Evolutionary conservation across 441 rosid species (phyloP).

Genomic region (Omphalea diandra): DNA sequence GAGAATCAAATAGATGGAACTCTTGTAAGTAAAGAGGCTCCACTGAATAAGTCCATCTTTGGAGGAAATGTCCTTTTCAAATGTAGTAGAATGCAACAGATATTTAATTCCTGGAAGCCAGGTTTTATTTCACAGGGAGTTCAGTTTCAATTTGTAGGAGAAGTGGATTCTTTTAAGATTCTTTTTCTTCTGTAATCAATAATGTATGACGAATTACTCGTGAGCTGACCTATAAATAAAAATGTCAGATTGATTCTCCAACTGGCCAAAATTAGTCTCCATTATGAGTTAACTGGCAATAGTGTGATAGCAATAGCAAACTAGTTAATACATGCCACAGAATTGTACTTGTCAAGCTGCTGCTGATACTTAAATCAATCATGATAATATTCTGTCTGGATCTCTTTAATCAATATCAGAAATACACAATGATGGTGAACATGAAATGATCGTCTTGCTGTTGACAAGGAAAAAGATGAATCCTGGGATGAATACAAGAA

Average conservation of each 20-base stretch:
- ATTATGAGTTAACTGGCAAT: neutral
- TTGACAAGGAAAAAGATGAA: neutral
- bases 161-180: neutral
- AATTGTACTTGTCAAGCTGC: neutral
- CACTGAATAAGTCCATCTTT: neutral
- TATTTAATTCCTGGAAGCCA: neutral
- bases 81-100: conserved; percentile 2
- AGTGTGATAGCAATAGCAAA: neutral
- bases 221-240: neutral
- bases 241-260: neutral
- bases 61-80: conserved; percentile 7
- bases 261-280: neutral
- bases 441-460: neutral
- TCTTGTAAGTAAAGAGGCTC: conserved; percentile 15
- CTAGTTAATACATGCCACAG: neutral
- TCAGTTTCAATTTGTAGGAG: too few relatives aligned
- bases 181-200: neutral
- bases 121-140: conserved; percentile 1
- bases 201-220: neutral
- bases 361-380: too few relatives aligned
- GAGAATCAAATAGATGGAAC: neutral
- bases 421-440: neutral
- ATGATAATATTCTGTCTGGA: too few relatives aligned
- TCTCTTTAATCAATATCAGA: too few relatives aligned
- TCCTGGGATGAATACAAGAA: neutral